Evolutionary conservation across 305 asterid species (phyloP), one percentile per base, ranked within the genome.

Genomic region (Salvia sclarea): DNA sequence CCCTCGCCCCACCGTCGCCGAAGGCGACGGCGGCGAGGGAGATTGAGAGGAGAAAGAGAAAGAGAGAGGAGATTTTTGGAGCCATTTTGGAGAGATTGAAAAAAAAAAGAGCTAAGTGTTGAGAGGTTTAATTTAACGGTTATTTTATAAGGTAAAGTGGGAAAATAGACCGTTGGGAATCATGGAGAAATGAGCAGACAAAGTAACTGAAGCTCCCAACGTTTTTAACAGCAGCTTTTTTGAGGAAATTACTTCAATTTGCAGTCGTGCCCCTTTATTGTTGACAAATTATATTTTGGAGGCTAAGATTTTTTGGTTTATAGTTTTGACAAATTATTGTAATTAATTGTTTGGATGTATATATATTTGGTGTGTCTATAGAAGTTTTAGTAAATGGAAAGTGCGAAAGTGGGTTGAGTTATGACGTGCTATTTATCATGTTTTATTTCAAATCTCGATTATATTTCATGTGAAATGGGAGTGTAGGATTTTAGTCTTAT

Each of bases 81-180:
- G 48, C 71, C 86, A 78, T 81, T 59, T 54, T 3, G 11, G 7
- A 25, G 28, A 61, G 43, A 13, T n/a, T n/a, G n/a, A n/a, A n/a
- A n/a, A n/a, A n/a, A n/a, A n/a, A n/a, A n/a, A n/a, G n/a, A n/a
- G n/a, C 30, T 5, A 31, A 30, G 16, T 12, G 62, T 14, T 0
- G 64, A 25, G 40, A 65, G 61, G 65, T 67, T 66, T 56, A 40
- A 20, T 44, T 17, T 62, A 31, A 38, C 50, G 44, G 52, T 5
- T 61, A 33, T 45, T 61, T 66, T 43, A 43, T 63, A 22, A 18
- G 24, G n/a, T n/a, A n/a, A 25, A 44, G 33, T 50, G 31, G 30
- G 43, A 22, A 78, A 75, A 55, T 41, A 20, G 78, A 75, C 80
- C 75, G 83, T 67, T 78, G 72, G 71, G 54, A 52, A 40, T 63